phyloP scores from a whole-genome alignment of 2,329 filamentous ascomycete species.

The Nemania sp. region DNA sequence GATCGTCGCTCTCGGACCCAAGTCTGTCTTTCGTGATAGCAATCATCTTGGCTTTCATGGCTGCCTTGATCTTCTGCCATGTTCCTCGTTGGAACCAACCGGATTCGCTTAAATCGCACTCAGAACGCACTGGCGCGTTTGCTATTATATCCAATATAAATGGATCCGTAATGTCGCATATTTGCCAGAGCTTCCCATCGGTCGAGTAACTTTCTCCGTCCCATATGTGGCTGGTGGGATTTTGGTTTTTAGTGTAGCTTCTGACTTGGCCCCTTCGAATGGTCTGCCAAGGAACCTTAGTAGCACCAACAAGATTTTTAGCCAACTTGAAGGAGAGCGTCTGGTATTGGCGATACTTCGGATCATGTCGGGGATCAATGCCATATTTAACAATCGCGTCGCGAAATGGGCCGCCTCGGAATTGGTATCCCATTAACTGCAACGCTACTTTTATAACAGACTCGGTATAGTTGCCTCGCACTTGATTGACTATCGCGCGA shows the following conservation, averaged over 20 bases:
- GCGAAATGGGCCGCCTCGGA: slow-evolving; percentile 89
- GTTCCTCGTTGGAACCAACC: slow-evolving; percentile 87
- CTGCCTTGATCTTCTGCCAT: slow-evolving; percentile 79
- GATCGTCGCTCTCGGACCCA: slow-evolving; percentile 50
- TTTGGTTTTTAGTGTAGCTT: slow-evolving; percentile 44
- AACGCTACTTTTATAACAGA: slow-evolving; percentile 73
- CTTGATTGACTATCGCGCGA: slow-evolving; percentile 75
- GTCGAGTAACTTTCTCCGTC: slow-evolving; percentile 74
- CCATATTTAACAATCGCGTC: slow-evolving; percentile 86
- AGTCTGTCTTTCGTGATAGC: slow-evolving; percentile 63
- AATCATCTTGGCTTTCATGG: slow-evolving; percentile 86
- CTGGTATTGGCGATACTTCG: slow-evolving; percentile 81
- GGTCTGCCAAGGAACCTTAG: slow-evolving; percentile 55
- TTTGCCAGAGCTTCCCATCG: slow-evolving; percentile 91
- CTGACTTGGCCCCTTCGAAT: slow-evolving; percentile 51
- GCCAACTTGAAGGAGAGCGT: slow-evolving; percentile 83
- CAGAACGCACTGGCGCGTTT: slow-evolving; percentile 60
- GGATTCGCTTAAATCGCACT: slow-evolving; percentile 65
- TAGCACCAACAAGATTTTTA: slow-evolving; percentile 52
- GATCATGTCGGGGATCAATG: slow-evolving; percentile 79
- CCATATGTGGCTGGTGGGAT: slow-evolving; percentile 72
- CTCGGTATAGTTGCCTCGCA: slow-evolving; percentile 58
- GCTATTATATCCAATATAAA: slow-evolving; percentile 69
- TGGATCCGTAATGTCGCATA: slow-evolving; percentile 88
- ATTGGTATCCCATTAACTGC: slow-evolving; percentile 88